Evolutionary conservation across 2,329 filamentous ascomycete species (phyloP).

Genomic region (Ceratocystis diversiconidia): DNA sequence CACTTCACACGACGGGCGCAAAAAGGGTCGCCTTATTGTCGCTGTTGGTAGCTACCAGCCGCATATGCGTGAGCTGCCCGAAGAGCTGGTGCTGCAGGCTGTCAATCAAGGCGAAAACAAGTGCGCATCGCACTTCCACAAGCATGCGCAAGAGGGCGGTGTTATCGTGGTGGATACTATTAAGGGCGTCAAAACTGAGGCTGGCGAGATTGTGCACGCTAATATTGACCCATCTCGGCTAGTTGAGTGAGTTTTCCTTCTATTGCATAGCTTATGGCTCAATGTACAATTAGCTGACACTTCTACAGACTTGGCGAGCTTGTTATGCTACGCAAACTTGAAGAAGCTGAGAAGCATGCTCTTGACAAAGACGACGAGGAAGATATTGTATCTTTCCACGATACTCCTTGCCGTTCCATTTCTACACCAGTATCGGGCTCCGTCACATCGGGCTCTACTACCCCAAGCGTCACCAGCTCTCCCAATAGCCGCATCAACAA

Average conservation of each 20-base stretch:
- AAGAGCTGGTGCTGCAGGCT: constrained; percentile 56
- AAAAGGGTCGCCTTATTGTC: constrained; percentile 56
- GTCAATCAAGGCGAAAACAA: constrained; percentile 32
- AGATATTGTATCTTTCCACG: not conserved
- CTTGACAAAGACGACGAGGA: constrained; percentile 9
- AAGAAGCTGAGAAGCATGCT: constrained; percentile 10
- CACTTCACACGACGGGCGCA: constrained; percentile 54
- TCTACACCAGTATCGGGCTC: not conserved
- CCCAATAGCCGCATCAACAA: too few species aligned
- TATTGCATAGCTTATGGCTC: too few species aligned
- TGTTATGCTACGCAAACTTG: constrained; percentile 38
- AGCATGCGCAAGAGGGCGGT: constrained; percentile 47
- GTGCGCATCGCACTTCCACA: constrained; percentile 47
- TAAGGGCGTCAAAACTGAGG: constrained; percentile 64
- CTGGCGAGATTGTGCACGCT: constrained; percentile 74
- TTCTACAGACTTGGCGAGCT: constrained; percentile 57
- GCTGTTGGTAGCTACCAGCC: constrained; percentile 56
- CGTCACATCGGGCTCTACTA: not conserved
- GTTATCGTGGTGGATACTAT: constrained; percentile 63
- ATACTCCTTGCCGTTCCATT: not conserved
- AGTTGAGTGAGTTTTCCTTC: constrained; percentile 47
- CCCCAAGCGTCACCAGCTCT: not conserved
- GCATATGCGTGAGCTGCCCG: constrained; percentile 71
- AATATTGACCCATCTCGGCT: constrained; percentile 59
- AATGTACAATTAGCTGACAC: not conserved